Conservation (phyloP, 176 grass and related monocot genomes). For the Leersia perrieri region DNA sequence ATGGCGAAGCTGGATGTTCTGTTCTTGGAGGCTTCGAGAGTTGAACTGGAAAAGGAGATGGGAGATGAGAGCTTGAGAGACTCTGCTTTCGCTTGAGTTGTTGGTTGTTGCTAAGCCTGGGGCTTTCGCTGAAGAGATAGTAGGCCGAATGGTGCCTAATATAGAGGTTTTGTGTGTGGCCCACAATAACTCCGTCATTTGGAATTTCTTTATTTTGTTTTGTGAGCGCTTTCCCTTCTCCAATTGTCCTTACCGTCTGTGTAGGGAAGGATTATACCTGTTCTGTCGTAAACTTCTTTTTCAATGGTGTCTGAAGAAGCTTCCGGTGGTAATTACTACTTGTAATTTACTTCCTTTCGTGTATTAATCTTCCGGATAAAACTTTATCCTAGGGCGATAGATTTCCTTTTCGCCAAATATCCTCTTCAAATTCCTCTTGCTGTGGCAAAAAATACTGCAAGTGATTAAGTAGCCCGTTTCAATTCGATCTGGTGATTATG, state of each 20-base stretch:
- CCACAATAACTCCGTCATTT: not conserved
- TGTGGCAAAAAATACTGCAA: not conserved
- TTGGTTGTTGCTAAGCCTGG: not conserved
- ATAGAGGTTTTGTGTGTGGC: not conserved
- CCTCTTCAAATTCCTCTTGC: not conserved
- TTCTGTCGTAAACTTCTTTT: not conserved
- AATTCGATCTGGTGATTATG: not conserved
- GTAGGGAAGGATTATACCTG: not conserved
- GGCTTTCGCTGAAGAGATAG: not conserved
- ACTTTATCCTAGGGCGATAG: no score
- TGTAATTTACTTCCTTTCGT: not conserved
- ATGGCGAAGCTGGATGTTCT: conserved; percentile 25
- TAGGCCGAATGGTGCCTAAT: not conserved
- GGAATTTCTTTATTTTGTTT: not conserved
- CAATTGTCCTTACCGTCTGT: not conserved
- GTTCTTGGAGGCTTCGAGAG: not conserved
- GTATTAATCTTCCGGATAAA: not conserved
- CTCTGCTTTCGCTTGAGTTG: conserved; percentile 9
- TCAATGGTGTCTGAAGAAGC: not conserved
- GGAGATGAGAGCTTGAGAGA: not conserved
- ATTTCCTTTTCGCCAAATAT: not conserved
- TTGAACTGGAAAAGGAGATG: not conserved
- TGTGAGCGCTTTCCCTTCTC: no score
- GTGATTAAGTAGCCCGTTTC: not conserved
- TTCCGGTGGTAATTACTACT: conserved; percentile 25